Percentiles rank a stretch among this genome's conserved stretches.
These are phyloP conservation scores for Acorus calamus DNA, from an alignment of 106 monocot genomes.

Conservation along the genomic window DNA sequence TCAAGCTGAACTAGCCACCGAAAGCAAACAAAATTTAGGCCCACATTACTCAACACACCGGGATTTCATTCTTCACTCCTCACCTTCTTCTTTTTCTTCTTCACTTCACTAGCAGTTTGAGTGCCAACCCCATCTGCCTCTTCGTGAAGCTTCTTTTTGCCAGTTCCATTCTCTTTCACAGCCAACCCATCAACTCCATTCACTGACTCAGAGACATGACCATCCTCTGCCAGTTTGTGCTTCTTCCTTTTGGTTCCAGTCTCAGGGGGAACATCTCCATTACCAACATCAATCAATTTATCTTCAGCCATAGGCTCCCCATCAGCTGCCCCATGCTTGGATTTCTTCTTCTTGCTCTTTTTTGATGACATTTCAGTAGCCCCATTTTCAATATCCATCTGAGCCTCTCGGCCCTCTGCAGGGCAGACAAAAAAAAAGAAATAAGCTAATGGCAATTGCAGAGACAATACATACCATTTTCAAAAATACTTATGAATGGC, in stretches of 20 bases:
- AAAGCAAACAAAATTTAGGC: no score
- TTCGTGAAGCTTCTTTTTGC: conserved; percentile 29
- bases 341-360: conserved; percentile 80
- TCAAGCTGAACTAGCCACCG: no score
- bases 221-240: conserved; percentile 16
- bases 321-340: conserved; percentile 21
- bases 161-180: conserved; percentile 33
- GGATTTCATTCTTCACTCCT: conserved; percentile 16
- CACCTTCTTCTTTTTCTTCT: conserved; percentile 76
- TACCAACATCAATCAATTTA: conserved; percentile 8
- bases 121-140: conserved; percentile 14
- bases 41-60: no score
- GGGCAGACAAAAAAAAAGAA: neutral
- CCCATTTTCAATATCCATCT: conserved; percentile 23
- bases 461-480: no score
- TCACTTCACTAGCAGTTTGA: conserved; percentile 21
- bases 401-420: conserved; percentile 19
- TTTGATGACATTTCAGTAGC: conserved; percentile 28
- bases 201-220: neutral
- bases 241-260: conserved; percentile 53
- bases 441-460: no score
- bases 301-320: conserved; percentile 31
- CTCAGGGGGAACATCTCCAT: conserved; percentile 29
- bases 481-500: no score
- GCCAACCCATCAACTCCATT: conserved; percentile 19